Base-by-base conservation (phyloP, 2,329 filamentous ascomycete genomes). In the Colletotrichum somersetense region DNA sequence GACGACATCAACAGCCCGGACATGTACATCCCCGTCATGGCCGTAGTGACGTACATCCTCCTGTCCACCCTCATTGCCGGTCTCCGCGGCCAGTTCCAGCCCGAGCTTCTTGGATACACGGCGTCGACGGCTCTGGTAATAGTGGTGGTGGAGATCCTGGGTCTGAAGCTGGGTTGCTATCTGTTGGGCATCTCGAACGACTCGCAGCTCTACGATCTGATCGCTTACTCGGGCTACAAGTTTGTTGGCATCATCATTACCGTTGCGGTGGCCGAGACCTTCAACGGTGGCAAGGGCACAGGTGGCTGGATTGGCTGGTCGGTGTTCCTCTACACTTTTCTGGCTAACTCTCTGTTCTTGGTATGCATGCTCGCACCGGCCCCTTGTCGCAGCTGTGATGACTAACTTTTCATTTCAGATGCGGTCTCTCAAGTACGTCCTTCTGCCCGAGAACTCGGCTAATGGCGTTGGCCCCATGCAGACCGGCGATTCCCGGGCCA, bases 1-100 rank as follows among this genome's bases (percentile, higher is more conserved):
- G 96, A 99, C 81, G 96, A 99, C 80, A 87, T 98, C 82, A 99
- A 99, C 84, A 97, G 94, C 75, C 96, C 97, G 20, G 96, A 99
- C 83, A 98, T 99, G 95, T 99, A 99, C 85, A 99, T 99, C 77
- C 95, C 95, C 82, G 92, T 97, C 78, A 99, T 99, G 96, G 96
- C 96, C 1, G 87, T 99, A 65, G 95, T 98, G 58, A 99, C 96
- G 33, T 99, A 99, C 82, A 97, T 99, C 75, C 91, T 99, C 44
- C 89, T 99, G 14, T 97, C 94, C 6, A 96, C 96, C 0, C 88
- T 98, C 53, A 88, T 99, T 67, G 96, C 96, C 11, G 96, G 96
- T 55, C 88, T 99, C 56, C 89, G 94, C 64, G 96, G 96, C 38
- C 91, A 94, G 75, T 99, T 99, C 85, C 92, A 97, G 79, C 97